These are phyloP conservation scores for Tetrapisispora pingtungensis DNA, from an alignment of 805 yeast species.

Conservation along the genomic window DNA sequence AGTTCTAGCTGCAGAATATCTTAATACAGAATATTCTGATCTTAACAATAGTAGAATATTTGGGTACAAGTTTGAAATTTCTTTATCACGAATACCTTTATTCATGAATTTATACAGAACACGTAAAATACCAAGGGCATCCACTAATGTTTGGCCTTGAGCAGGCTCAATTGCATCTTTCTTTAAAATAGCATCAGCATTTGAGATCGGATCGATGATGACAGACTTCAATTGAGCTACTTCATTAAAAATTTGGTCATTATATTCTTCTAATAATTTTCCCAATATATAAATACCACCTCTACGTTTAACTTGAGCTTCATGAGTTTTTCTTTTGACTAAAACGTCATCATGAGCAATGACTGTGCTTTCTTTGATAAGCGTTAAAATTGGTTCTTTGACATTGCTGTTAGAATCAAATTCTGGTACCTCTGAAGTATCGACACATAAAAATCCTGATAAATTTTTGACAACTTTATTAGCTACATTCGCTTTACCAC, in stretches of 20 bases:
- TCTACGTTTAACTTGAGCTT: constrained; percentile 69
- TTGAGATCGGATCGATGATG: constrained; percentile 55
- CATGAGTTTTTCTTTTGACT: constrained; percentile 53
- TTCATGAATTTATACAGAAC: constrained; percentile 60
- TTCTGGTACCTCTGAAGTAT: constrained; percentile 92
- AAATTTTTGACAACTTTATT: constrained; percentile 84
- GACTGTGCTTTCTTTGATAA: constrained; percentile 64
- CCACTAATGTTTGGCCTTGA: constrained; percentile 72
- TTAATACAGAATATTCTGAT: constrained; percentile 68
- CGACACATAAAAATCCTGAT: constrained; percentile 90
- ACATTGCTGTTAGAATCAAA: constrained; percentile 54
- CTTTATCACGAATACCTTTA: constrained; percentile 34
- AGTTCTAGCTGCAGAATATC: constrained; percentile 86
- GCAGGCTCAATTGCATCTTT: constrained; percentile 33
- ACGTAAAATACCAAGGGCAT: constrained; percentile 71
- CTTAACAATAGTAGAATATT: constrained; percentile 44
- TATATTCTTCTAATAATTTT: constrained; percentile 43
- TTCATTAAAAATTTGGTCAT: constrained; percentile 42
- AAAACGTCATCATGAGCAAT: constrained; percentile 53
- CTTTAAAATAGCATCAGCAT: constrained; percentile 24
- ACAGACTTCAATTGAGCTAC: constrained; percentile 58
- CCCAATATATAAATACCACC: constrained; percentile 75
- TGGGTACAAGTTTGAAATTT: constrained; percentile 40
- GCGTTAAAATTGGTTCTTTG: constrained; percentile 46
- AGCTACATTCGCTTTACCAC: constrained; percentile 61